Conservation (phyloP, 2,329 filamentous ascomycete species). For the Teratosphaeria pseudoeucalypti region DNA sequence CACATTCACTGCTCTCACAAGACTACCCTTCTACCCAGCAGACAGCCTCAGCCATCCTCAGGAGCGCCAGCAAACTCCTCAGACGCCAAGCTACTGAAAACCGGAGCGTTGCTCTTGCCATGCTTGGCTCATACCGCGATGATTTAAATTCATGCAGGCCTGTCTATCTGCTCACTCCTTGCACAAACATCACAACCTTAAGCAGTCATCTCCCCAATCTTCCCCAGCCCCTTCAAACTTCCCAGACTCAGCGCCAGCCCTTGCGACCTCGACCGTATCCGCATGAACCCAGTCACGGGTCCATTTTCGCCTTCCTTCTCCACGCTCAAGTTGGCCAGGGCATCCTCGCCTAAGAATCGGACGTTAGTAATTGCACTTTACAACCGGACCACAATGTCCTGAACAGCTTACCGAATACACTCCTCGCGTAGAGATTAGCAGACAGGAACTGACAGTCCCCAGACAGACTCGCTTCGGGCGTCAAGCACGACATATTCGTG, state of each 20-base stretch:
- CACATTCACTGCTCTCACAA: neutral
- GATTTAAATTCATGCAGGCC: neutral
- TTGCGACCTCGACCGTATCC: constrained; percentile 94
- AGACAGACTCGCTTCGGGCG: constrained; percentile 89
- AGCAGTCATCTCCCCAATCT: constrained; percentile 35
- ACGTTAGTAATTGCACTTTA: neutral
- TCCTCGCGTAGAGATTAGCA: constrained; percentile 90
- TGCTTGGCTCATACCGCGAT: neutral
- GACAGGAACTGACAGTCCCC: constrained; percentile 97
- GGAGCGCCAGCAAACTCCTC: neutral
- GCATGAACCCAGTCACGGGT: constrained; percentile 90
- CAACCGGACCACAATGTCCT: neutral
- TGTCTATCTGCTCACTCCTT: neutral
- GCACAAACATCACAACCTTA: neutral
- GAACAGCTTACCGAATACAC: constrained; percentile 79
- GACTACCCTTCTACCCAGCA: neutral
- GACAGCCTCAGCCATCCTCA: neutral
- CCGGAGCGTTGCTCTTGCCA: neutral
- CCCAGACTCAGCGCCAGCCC: constrained; percentile 88
- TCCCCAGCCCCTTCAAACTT: constrained; percentile 88
- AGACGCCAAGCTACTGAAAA: neutral
- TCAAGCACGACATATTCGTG: constrained; percentile 97
- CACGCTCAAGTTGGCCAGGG: constrained; percentile 91
- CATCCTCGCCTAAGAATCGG: constrained; percentile 70
- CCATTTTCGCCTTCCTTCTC: constrained; percentile 95